Conservation (phyloP, 2,329 filamentous ascomycete species). For the Xylaria sp. region DNA sequence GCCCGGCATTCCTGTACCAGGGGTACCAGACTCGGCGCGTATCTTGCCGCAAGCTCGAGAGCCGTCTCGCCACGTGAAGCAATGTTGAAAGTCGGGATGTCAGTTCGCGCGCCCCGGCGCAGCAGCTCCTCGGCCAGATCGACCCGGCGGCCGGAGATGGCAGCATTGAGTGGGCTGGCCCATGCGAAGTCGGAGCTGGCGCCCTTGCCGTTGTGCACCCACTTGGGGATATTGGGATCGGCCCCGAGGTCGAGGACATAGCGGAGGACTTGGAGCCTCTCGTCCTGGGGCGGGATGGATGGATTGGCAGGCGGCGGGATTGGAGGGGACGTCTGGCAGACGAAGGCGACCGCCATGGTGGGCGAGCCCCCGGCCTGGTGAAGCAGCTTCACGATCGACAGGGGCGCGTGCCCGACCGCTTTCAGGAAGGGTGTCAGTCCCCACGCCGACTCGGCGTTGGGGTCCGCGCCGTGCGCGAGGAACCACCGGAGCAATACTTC, state of each 20-base stretch:
- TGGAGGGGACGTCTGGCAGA: background rate
- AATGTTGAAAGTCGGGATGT: background rate
- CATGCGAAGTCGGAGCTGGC: background rate
- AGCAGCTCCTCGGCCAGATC: constrained; percentile 1
- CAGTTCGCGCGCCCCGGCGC: background rate
- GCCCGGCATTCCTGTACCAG: background rate
- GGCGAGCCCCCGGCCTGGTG: constrained; percentile 3
- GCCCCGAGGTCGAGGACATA: constrained; percentile 5
- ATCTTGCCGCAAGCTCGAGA: background rate
- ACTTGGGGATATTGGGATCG: background rate
- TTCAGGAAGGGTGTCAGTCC: background rate
- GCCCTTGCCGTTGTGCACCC: background rate
- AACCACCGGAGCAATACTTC: background rate
- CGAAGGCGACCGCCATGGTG: background rate
- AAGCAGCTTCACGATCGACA: background rate
- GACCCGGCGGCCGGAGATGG: background rate
- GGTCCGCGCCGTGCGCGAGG: background rate
- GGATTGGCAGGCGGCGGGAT: background rate
- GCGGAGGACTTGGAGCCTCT: background rate
- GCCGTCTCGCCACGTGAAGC: background rate
- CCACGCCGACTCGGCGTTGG: background rate
- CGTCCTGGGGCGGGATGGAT: background rate
- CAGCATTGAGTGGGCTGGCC: background rate
- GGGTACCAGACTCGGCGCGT: background rate
- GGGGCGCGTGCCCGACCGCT: background rate